Evolutionary conservation across 2,329 filamentous ascomycete genomes (phyloP), one percentile per base, ranked within the genome.

Genomic region (Gaeumannomyces sp.): DNA sequence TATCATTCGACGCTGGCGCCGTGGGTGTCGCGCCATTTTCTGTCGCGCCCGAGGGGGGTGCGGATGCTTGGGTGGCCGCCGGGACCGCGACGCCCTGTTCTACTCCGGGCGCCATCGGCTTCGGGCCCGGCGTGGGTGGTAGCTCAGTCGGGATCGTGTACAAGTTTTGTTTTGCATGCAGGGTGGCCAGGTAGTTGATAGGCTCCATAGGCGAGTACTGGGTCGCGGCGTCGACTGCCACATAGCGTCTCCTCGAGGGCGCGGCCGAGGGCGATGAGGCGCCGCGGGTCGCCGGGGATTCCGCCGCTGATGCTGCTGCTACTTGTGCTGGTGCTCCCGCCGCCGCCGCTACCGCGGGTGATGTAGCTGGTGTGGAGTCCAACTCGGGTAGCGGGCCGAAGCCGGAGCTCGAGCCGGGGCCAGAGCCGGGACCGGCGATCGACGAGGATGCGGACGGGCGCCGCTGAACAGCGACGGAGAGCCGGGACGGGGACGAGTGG

Each of bases 181-280:
- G 31, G 19, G 62, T 64, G 25, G 62, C 62, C 45, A 71, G 74
- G 68, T 78, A 77, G 69, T 79, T 74, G 69, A 79, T 76, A 56
- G 76, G 76, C 71, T 81, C 79, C 78, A 80, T 81, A 59, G 79
- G 79, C 71, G 79, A 81, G 69, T 81, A 81, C 70, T 81, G 79
- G 28, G 79, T 81, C 61, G 77, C 78, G 63, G 78, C 79, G 70
- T 82, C 79, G 71, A 81, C 77, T 69, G 73, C 76, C 69, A 79
- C 78, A 79, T 80, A 80, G 71, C 77, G 76, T 67, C 74, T 75
- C 53, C 74, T 71, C 62, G 45, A 53, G 69, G 72, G 64, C 71
- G 62, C 56, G 68, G 63, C 57, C 67, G 67, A n/a, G 69, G 70
- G 61, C 11, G 45, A 16, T 29, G 25, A 16, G 61, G 64, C 22